Base-by-base conservation (phyloP, 306 rosid genomes). In the Crataegus laevigata region DNA sequence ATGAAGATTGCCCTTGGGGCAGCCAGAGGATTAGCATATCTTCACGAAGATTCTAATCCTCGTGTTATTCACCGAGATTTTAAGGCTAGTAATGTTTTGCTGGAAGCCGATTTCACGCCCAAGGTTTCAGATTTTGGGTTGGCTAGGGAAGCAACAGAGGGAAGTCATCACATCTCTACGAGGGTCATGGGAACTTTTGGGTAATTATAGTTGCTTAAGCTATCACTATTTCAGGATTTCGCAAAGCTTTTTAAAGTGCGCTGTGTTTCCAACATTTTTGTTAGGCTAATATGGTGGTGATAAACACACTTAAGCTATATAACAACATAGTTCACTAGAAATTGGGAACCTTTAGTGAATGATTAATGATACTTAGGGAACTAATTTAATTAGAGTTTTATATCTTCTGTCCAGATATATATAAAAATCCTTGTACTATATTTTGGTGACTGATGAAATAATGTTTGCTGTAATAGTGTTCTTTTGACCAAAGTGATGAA, bases 151-250 rank as follows among this genome's bases (percentile, higher is more conserved):
- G 98, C 98, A 63, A 90, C 96, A 19, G 97, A 87, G 82, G 98
- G 98, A 81, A 94, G 89, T 79, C 79, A 72, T 73, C 91, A 87
- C 84, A 82, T 91, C 79, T 92, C 98, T 66, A 94, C 98, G 50
- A 84, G 97, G 63, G 98, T 94, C 81, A 88, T 94, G 97, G 98
- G 98, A 67, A 94, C 98, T 81, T 94, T 94, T 22, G 98, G 98
- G 98, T 94, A 88, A 78, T 82, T 47, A 43, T 21, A 47, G 42
- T 50, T 69, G 8, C 69, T 28, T 59, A 36, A 21, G 51, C 28
- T 61, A 10, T 29, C 52, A 51, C 71, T 67, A 29, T 22, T 15
- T 43, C 29, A 12, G 54, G 21, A 66, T 76, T 71, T 26, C 9
- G 26, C 60, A 40, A 52, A 66, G 69, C 34, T 71, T 68, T 75